Conservation (phyloP, 1,284 basidiomycete species). For the Coriolopsis trogii region DNA sequence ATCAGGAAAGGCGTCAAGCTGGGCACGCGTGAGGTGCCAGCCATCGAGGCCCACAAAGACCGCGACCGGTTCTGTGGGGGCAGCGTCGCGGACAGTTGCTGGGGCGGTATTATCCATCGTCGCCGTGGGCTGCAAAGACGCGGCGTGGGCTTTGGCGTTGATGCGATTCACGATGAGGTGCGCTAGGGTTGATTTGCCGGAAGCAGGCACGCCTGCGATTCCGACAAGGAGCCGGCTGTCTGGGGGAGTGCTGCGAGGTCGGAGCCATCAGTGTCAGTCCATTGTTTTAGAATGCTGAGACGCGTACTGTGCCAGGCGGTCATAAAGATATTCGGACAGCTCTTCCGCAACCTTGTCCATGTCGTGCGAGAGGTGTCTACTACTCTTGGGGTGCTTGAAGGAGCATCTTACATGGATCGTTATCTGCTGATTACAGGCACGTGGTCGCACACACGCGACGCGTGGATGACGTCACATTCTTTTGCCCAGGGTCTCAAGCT, state of each 20-base stretch:
- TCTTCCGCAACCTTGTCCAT: slow-evolving; percentile 41
- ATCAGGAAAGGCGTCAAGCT: slow-evolving; percentile 71
- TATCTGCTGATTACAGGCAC: slow-evolving; percentile 15
- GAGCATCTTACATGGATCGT: too few species aligned
- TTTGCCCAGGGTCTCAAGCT: not conserved
- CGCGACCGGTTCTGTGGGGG: slow-evolving; percentile 15
- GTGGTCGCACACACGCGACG: slow-evolving; percentile 15
- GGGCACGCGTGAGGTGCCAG: slow-evolving; percentile 77
- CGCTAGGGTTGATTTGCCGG: slow-evolving; percentile 81
- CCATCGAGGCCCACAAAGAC: slow-evolving; percentile 80
- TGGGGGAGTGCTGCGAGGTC: slow-evolving; percentile 42
- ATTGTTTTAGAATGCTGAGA: not conserved
- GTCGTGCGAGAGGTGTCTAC: not conserved
- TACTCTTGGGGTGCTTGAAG: not conserved
- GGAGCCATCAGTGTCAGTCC: not conserved
- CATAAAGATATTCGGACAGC: slow-evolving; percentile 34
- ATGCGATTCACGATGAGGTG: slow-evolving; percentile 52
- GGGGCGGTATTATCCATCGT: not conserved
- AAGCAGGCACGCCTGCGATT: slow-evolving; percentile 79
- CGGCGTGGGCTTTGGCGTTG: slow-evolving; percentile 42
- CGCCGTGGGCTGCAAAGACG: slow-evolving; percentile 28
- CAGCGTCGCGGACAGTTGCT: not conserved
- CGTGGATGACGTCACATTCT: slow-evolving; percentile 13
- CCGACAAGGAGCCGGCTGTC: slow-evolving; percentile 71
- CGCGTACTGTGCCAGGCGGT: slow-evolving; percentile 32